phyloP scores from a whole-genome alignment of 2,329 filamentous ascomycete genomes.

The Pseudogymnoascus sp. region DNA sequence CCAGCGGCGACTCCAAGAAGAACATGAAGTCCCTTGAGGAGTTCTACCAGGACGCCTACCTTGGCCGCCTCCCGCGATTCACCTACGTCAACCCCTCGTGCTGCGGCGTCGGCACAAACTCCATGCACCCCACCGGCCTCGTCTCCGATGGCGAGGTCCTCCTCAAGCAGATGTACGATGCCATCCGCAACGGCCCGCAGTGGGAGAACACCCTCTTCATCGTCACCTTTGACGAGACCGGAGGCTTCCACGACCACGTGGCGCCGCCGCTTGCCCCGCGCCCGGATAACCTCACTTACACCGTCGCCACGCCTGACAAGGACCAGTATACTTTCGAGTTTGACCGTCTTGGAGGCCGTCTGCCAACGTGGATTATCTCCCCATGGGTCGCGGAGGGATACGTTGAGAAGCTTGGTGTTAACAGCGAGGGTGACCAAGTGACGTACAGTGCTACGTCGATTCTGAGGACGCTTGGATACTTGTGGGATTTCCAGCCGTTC shows the following conservation, averaged over 20 bases:
- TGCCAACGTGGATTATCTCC: conserved; percentile 37
- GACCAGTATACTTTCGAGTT: conserved; percentile 33
- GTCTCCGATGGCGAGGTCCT: conserved; percentile 31
- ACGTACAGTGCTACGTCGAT: conserved; percentile 35
- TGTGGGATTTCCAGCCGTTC: conserved; percentile 27
- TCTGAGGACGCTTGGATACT: conserved; percentile 34
- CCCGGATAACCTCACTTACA: conserved; percentile 30
- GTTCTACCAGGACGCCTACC: conserved; percentile 30
- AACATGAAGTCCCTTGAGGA: conserved; percentile 27
- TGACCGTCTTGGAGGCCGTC: conserved; percentile 35
- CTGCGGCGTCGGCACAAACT: conserved; percentile 31
- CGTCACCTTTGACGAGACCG: conserved; percentile 31
- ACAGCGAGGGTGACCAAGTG: conserved; percentile 27
- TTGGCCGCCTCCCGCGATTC: conserved; percentile 29
- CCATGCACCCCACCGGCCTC: conserved; percentile 31
- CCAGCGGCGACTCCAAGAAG: conserved; percentile 24
- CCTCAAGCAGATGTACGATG: conserved; percentile 32
- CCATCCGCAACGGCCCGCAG: conserved; percentile 29
- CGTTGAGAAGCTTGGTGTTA: conserved; percentile 33
- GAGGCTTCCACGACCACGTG: conserved; percentile 33
- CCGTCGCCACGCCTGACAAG: conserved; percentile 31
- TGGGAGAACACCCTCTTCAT: conserved; percentile 31
- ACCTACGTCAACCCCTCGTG: conserved; percentile 34
- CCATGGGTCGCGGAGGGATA: conserved; percentile 37
- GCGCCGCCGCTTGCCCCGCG: conserved; percentile 28